Evolutionary conservation across 495 filamentous ascomycete genomes (phyloP), one percentile per base, ranked within the genome.

Genomic region (Neurospora africana): DNA sequence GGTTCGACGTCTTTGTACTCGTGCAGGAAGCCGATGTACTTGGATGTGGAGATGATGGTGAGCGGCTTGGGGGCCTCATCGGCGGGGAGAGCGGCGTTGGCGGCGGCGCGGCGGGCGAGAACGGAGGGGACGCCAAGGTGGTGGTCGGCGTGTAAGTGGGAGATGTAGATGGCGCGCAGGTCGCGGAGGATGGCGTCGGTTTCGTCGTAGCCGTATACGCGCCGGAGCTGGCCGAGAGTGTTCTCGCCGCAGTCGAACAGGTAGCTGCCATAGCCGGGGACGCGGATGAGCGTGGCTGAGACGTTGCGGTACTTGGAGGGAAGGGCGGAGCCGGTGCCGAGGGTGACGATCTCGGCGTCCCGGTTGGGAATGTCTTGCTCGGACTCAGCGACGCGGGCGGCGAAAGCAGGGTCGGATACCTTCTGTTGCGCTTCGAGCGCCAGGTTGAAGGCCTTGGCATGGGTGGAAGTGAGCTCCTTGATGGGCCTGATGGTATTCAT

Each of bases 281-380:
- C 90, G 27, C 92, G 86, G 44, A 98, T 75, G 9, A 99, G 84
- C 1, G 93, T 98, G 7, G 91, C 89, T 35, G 93, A 97, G 47
- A 98, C 95, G 79, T 98, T 99, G 70, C 95, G 91, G 80, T 97
- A 94, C 79, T 94, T 95, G 67, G 93, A 95, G 5, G 95, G 96
- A 19, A 89, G 73, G 13, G 93, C 90, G 4, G 94, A 97, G 11
- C 95, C 95, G 4, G 95, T 99, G 3, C 95, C 95, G 6, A 99
- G 87, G 0, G 93, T 85, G 71, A 93, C 89, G 70, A 99, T 87
- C 76, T 98, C 95, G 9, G 89, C 88, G 76, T 97, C 89, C 47
- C 85, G 83, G 71, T 90, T 86, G 19, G 90, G 90, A 21, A 94
- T 85, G 72, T 87, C 84, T 27, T 86, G 76, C 73, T 89, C 81